phyloP scores from a whole-genome alignment of 2,329 filamentous ascomycete genomes.

The Blastomyces gilchristii region DNA sequence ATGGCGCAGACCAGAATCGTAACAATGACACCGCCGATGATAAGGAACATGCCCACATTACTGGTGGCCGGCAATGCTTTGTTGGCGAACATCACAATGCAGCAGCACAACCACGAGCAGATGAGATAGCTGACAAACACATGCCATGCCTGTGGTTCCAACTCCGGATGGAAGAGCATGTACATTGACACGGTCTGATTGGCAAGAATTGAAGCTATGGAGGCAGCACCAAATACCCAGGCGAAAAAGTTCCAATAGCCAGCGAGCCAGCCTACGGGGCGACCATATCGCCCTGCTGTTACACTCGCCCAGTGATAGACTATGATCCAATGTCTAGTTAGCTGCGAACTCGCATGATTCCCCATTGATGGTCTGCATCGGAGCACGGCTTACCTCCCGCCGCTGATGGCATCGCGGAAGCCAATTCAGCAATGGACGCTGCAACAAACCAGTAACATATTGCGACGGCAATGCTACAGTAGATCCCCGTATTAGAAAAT shows the following conservation, averaged over 20 bases:
- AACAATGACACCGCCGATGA: slow-evolving; percentile 43
- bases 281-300: slow-evolving; percentile 47
- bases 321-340: slow-evolving; percentile 7
- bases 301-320: slow-evolving; percentile 55
- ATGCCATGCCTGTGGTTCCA: slow-evolving; percentile 46
- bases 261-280: slow-evolving; percentile 40
- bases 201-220: slow-evolving; percentile 48
- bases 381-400: slow-evolving; percentile 35
- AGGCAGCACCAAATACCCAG: slow-evolving; percentile 54
- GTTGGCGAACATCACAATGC: slow-evolving; percentile 49
- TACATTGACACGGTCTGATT: slow-evolving; percentile 55
- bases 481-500: slow-evolving; percentile 14
- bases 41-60: slow-evolving; percentile 48
- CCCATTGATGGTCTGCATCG: neutral
- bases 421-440: slow-evolving; percentile 50
- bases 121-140: slow-evolving; percentile 50
- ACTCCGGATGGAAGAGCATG: slow-evolving; percentile 46
- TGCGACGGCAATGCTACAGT: slow-evolving; percentile 33
- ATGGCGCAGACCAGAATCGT: slow-evolving; percentile 44
- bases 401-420: slow-evolving; percentile 51
- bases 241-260: slow-evolving; percentile 38
- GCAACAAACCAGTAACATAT: slow-evolving; percentile 50
- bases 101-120: slow-evolving; percentile 45
- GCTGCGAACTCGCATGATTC: neutral
- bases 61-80: slow-evolving; percentile 42